phyloP scores from a whole-genome alignment of 2,329 filamentous ascomycete species.

The Sporothrix euskadiensis region DNA sequence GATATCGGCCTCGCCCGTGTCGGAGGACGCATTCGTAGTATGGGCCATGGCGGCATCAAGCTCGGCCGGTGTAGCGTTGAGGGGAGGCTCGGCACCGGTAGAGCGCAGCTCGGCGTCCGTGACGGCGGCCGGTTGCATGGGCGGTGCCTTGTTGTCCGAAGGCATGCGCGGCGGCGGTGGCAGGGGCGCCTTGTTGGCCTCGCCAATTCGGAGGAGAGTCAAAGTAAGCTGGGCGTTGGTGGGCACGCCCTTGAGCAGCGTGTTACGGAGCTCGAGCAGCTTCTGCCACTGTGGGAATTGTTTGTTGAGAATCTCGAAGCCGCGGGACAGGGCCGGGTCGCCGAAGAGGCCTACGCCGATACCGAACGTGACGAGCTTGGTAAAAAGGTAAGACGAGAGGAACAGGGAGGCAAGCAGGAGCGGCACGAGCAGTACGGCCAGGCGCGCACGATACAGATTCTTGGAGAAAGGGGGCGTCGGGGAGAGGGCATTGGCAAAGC shows the following conservation, averaged over 20 bases:
- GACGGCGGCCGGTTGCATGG: slow-evolving; percentile 40
- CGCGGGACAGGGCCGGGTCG: background rate
- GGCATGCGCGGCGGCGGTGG: slow-evolving; percentile 65
- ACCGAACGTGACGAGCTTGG: background rate
- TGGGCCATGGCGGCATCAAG: slow-evolving; percentile 62
- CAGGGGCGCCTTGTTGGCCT: slow-evolving; percentile 64
- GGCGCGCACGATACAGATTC: slow-evolving; percentile 53
- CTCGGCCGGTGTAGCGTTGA: slow-evolving; percentile 65
- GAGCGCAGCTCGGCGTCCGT: slow-evolving; percentile 54
- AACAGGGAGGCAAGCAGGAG: background rate
- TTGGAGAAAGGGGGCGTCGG: slow-evolving; percentile 63
- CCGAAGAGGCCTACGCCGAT: background rate
- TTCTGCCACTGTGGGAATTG: slow-evolving; percentile 72
- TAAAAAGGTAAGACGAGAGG: background rate
- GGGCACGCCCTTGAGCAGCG: slow-evolving; percentile 73
- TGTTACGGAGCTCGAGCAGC: slow-evolving; percentile 69
- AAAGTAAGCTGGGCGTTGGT: slow-evolving; percentile 83
- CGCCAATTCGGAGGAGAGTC: slow-evolving; percentile 77
- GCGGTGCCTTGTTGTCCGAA: slow-evolving; percentile 40
- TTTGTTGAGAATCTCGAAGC: slow-evolving; percentile 56
- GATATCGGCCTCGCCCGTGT: slow-evolving; percentile 48
- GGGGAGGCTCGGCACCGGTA: slow-evolving; percentile 43
- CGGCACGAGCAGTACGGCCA: slow-evolving; percentile 38
- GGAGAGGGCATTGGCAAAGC: slow-evolving; percentile 45
- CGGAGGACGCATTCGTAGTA: slow-evolving; percentile 40